A percentile compares a stretch with the other conserved stretches of the same genome.
Evolutionary conservation across 202 grass and related monocot genomes (phyloP).

Genomic region (Panicum hallii): DNA sequence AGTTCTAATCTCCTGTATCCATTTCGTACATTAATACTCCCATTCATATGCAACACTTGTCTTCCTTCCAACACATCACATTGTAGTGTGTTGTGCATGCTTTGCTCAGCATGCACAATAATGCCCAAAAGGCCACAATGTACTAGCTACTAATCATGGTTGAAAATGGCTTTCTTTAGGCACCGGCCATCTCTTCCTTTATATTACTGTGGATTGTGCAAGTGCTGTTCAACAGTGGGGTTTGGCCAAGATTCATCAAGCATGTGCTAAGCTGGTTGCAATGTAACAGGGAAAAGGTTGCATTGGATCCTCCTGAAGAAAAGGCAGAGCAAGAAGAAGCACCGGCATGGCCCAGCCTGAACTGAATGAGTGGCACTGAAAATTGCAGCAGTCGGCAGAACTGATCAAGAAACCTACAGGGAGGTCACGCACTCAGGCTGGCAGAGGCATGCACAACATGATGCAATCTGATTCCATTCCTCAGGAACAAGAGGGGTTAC

Average conservation of each 20-base stretch:
- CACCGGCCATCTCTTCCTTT: slow-evolving; percentile 27
- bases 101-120: slow-evolving; percentile 46
- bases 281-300: slow-evolving; percentile 53
- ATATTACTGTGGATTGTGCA: slow-evolving; percentile 35
- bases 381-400: slow-evolving; percentile 37
- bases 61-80: slow-evolving; percentile 45
- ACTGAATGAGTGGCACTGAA: slow-evolving; percentile 52
- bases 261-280: slow-evolving; percentile 45
- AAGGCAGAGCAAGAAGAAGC: slow-evolving; percentile 47
- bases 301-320: slow-evolving; percentile 51
- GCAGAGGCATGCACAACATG: slow-evolving; percentile 44
- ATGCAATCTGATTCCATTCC: slow-evolving; percentile 76
- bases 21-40: slow-evolving; percentile 38
- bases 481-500: slow-evolving; percentile 55
- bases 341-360: slow-evolving; percentile 21
- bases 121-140: slow-evolving; percentile 47
- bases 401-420: slow-evolving; percentile 60
- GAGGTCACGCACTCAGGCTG: background rate
- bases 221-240: slow-evolving; percentile 31
- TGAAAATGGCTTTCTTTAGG: slow-evolving; percentile 41
- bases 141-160: slow-evolving; percentile 47
- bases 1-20: slow-evolving; percentile 40
- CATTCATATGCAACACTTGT: slow-evolving; percentile 37
- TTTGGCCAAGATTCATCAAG: slow-evolving; percentile 42
- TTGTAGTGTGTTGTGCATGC: slow-evolving; percentile 33